Evolutionary conservation across 2,329 filamentous ascomycete species (phyloP).

Genomic region (Exophiala alcalophila): DNA sequence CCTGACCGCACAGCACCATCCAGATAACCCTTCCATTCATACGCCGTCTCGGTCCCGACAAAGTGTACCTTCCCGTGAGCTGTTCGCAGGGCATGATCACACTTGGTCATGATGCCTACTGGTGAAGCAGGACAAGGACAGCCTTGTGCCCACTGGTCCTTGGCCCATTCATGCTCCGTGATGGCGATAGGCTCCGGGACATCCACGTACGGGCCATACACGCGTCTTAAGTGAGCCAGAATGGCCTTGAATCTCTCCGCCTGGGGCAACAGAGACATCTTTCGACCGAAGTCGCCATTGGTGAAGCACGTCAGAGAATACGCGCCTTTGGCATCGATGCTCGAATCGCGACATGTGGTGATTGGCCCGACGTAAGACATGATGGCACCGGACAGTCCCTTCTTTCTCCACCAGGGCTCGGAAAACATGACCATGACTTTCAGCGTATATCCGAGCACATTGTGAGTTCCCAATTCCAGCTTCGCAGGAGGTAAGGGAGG

Average conservation of each 20-base stretch:
- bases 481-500: constrained; percentile 48
- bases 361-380: constrained; percentile 49
- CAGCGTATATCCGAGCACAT: constrained; percentile 48
- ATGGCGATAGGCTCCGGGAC: constrained; percentile 20
- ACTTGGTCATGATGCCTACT: constrained; percentile 40
- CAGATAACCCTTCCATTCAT: constrained; percentile 58
- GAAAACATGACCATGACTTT: constrained; percentile 50
- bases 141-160: constrained; percentile 41
- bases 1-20: constrained; percentile 55
- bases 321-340: constrained; percentile 28
- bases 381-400: constrained; percentile 39
- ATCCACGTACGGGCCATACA: constrained; percentile 19
- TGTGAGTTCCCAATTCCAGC: constrained; percentile 35
- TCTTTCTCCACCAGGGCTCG: constrained; percentile 45
- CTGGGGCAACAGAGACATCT: constrained; percentile 19
- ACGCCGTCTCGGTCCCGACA: constrained; percentile 54
- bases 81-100: constrained; percentile 35
- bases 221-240: constrained; percentile 20
- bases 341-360: constrained; percentile 47
- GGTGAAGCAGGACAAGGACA: constrained; percentile 41
- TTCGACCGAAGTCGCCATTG: constrained; percentile 20
- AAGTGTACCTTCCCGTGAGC: constrained; percentile 49
- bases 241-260: constrained; percentile 17
- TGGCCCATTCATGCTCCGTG: constrained; percentile 34
- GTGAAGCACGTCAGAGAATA: constrained; percentile 38